Conservation (phyloP, 345 rosid genomes). For the Luvunga scandens region DNA sequence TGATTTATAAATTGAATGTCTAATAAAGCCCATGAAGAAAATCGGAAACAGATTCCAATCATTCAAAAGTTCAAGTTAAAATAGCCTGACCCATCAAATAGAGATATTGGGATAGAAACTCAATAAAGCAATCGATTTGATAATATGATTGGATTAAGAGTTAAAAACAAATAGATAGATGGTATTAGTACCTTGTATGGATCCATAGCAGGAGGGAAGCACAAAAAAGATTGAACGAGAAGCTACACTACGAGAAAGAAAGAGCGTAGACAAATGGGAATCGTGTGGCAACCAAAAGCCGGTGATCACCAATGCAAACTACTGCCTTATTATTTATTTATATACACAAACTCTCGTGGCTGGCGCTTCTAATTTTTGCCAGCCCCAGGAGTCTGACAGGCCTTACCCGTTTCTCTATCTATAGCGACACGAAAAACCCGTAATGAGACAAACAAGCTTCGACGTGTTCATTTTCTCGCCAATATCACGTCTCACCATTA, state of each 20-base stretch:
- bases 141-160: not conserved
- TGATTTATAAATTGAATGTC: too few species aligned
- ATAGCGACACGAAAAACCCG: not conserved
- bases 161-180: not conserved
- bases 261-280: not conserved
- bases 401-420: not conserved
- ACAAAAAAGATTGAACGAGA: not conserved
- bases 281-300: not conserved
- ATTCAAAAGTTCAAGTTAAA: too few species aligned
- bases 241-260: too few species aligned
- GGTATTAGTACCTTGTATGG: conserved; percentile 29
- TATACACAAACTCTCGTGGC: not conserved
- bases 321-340: not conserved
- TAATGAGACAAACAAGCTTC: not conserved
- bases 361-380: not conserved
- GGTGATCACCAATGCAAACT: not conserved
- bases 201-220: conserved; percentile 33
- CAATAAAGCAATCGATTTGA: not conserved
- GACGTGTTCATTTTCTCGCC: not conserved
- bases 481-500: not conserved
- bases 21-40: not conserved
- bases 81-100: not conserved
- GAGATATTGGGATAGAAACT: not conserved
- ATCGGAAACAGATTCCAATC: not conserved
- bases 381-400: not conserved